Evolutionary conservation across 2,329 filamentous ascomycete species (phyloP), one percentile per base, ranked within the genome.

Genomic region (Coniosporium tulheliwenetii): DNA sequence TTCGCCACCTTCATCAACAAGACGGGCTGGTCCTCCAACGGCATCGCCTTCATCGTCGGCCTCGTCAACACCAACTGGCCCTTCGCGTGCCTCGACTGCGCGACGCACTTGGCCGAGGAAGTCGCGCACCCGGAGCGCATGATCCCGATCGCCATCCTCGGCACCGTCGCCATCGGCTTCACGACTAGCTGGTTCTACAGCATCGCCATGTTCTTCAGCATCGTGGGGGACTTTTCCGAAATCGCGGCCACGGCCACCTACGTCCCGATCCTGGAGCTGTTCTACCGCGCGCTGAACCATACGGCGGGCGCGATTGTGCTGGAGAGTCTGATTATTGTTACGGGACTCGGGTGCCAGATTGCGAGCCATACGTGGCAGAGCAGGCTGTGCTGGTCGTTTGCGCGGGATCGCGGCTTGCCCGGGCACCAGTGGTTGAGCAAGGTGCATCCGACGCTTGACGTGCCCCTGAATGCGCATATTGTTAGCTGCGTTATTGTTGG

Each of bases 1-100:
- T 72, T 70, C 47, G 61, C 64, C 1, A 67, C 60, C 33, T 71
- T 70, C 47, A 63, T 66, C 54, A 73, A 71, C 52, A 64, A 63
- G 44, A 70, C 65, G 0, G 68, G 64, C 15, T 71, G 65, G 67
- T 42, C 48, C 8, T 52, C 59, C 36, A 57, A 59, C 43, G 66
- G 65, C 15, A 64, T 71, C 36, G 66, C 65, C 14, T 71, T 70
- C 52, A 63, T 72, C 36, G 63, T 69, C 39, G 69, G 69, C 29
- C 56, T 71, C 5, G 64, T 71, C 43, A 69, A 67, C 46, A 62
- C 63, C 13, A 69, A 70, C 47, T 70, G 64, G 62, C 57, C 62
- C 32, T 70, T 69, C 44, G 64, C 64, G 12, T 69, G 66, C 40
- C 59, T 71, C 10, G 67, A 71, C 49, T 62, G 59, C 32, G 66